Evolutionary conservation across 2,329 filamentous ascomycete genomes (phyloP).

Genomic region (Xylariaceae sp.): DNA sequence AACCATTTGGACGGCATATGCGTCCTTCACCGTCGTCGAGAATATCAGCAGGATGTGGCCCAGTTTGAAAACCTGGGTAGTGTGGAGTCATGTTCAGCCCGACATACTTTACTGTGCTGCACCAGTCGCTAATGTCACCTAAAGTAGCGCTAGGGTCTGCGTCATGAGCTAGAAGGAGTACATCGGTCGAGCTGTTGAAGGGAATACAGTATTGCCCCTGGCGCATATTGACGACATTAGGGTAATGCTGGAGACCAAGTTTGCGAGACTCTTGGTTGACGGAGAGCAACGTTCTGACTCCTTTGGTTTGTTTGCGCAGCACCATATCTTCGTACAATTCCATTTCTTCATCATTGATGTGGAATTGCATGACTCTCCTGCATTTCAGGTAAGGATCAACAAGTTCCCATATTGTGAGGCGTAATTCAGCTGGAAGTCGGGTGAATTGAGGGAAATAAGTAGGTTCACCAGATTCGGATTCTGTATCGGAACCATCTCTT

Average conservation of each 20-base stretch:
- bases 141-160: not conserved
- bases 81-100: constrained; percentile 10
- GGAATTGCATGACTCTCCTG: constrained; percentile 25
- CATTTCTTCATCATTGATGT: not conserved
- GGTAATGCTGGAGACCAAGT: constrained; percentile 30
- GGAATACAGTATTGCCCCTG: constrained; percentile 17
- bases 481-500: constrained; percentile 2
- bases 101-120: constrained; percentile 15
- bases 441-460: constrained; percentile 33
- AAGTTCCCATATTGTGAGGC: constrained; percentile 32
- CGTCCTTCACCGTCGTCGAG: constrained; percentile 7
- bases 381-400: constrained; percentile 31
- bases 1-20: too few relatives aligned
- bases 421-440: constrained; percentile 33
- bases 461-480: constrained; percentile 6
- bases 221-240: constrained; percentile 26
- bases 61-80: not conserved
- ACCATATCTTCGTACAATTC: constrained; percentile 17
- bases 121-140: not conserved
- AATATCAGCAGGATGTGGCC: not conserved
- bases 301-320: constrained; percentile 28
- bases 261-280: constrained; percentile 31
- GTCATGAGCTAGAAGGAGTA: constrained; percentile 18
- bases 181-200: constrained; percentile 29
- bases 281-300: constrained; percentile 30